Evolutionary conservation across 345 rosid species (phyloP).

Genomic region (Linum trigynum): DNA sequence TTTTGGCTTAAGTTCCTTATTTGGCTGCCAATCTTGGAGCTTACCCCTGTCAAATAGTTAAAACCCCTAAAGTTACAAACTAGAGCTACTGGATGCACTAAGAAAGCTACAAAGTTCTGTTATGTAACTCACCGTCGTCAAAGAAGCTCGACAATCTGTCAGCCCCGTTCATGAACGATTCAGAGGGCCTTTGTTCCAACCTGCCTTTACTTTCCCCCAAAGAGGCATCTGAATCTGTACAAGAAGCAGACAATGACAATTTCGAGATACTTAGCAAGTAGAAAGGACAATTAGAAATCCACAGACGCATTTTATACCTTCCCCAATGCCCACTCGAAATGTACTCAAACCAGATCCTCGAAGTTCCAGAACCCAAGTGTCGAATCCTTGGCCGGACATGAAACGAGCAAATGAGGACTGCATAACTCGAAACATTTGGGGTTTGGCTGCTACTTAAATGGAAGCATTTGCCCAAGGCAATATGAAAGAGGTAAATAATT

Average conservation of each 20-base stretch:
- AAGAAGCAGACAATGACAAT: not conserved
- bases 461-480: not conserved
- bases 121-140: slow-evolving; percentile 25
- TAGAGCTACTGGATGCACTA: not conserved
- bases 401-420: slow-evolving; percentile 76
- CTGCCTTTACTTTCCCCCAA: slow-evolving; percentile 5
- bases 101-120: not conserved
- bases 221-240: slow-evolving; percentile 15
- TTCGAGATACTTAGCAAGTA: not conserved
- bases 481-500: not conserved
- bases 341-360: slow-evolving; percentile 79
- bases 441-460: no score
- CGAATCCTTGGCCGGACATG: slow-evolving; percentile 76
- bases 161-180: slow-evolving; percentile 23
- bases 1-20: slow-evolving; percentile 24
- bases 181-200: slow-evolving; percentile 14
- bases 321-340: slow-evolving; percentile 17
- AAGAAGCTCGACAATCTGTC: slow-evolving; percentile 32
- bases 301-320: slow-evolving; percentile 12
- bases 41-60: slow-evolving; percentile 14
- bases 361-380: slow-evolving; percentile 82
- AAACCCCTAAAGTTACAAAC: slow-evolving; percentile 8
- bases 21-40: slow-evolving; percentile 16
- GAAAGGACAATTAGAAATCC: not conserved
- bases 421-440: slow-evolving; percentile 2